phyloP scores from a whole-genome alignment of 495 filamentous ascomycete species.

The Chaetomidium leptoderma region DNA sequence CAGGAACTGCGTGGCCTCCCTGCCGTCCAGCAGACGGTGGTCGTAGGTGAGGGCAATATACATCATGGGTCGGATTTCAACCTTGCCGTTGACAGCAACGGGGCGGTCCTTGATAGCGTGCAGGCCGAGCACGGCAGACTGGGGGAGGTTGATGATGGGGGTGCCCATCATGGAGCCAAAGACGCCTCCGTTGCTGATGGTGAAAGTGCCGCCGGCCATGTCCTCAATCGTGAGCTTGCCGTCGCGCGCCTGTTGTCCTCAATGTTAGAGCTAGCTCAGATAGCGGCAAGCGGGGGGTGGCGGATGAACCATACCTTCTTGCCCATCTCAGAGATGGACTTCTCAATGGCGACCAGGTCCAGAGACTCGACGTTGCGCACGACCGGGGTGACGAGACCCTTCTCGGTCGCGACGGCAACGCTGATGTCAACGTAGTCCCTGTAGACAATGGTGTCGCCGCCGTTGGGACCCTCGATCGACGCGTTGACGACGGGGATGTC shows the following conservation, averaged over 20 bases:
- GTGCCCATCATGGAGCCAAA: conserved; percentile 84
- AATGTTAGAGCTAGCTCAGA: conserved; percentile 22
- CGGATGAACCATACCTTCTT: conserved; percentile 64
- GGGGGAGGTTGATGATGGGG: conserved; percentile 97
- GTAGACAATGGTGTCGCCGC: conserved; percentile 97
- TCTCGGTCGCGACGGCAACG: conserved; percentile 95
- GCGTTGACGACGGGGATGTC: conserved; percentile 96
- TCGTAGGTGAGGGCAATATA: conserved; percentile 97
- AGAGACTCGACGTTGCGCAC: conserved; percentile 88
- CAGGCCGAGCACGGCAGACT: conserved; percentile 93
- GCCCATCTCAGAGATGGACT: conserved; percentile 85
- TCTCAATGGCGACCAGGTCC: conserved; percentile 86
- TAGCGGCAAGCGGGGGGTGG: background rate
- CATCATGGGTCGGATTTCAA: conserved; percentile 98
- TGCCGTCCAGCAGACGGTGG: conserved; percentile 88
- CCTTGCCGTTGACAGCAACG: conserved; percentile 82
- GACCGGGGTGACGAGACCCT: conserved; percentile 93
- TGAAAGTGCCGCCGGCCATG: conserved; percentile 98
- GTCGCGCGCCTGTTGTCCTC: conserved; percentile 69
- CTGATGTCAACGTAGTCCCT: conserved; percentile 97
- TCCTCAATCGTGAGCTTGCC: conserved; percentile 98
- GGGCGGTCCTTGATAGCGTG: conserved; percentile 96
- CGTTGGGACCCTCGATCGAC: conserved; percentile 90
- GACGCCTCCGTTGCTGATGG: conserved; percentile 86
- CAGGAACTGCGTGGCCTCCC: conserved; percentile 95